Conservation (phyloP, 306 rosid genomes). For the Biancaea sappan region DNA sequence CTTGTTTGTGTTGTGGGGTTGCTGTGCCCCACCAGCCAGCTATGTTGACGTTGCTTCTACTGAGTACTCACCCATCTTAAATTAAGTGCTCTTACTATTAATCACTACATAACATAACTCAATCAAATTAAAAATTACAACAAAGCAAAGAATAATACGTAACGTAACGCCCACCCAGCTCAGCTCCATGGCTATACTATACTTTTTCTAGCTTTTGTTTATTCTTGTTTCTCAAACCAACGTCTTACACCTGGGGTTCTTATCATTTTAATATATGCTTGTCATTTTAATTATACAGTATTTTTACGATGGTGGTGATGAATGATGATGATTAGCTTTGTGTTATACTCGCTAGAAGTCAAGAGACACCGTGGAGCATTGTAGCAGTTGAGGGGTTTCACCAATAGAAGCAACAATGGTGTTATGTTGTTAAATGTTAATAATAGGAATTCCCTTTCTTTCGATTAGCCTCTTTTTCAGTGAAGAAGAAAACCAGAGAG, state of each 20-base stretch:
- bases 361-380: conserved; percentile 30
- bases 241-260: conserved; percentile 44
- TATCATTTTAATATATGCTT: conserved; percentile 18
- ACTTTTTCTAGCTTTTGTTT: conserved; percentile 38
- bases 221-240: conserved; percentile 31
- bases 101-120: conserved; percentile 29
- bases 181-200: conserved; percentile 32
- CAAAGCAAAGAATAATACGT: conserved; percentile 31
- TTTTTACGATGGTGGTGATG: conserved; percentile 32
- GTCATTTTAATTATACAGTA: conserved; percentile 18
- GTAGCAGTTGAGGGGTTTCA: conserved; percentile 31
- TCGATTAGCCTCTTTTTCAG: not conserved
- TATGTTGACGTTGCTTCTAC: conserved; percentile 87
- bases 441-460: not conserved
- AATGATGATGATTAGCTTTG: conserved; percentile 47
- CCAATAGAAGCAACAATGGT: conserved; percentile 6
- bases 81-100: conserved; percentile 12
- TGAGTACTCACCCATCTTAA: conserved; percentile 23
- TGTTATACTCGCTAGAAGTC: conserved; percentile 36
- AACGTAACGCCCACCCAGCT: conserved; percentile 34
- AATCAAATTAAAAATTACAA: too few species aligned
- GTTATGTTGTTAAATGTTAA: not conserved
- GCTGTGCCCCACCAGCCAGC: conserved; percentile 89
- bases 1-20: conserved; percentile 64
- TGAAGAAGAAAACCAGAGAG: conserved; percentile 39